Percentiles rank a stretch among this genome's conserved stretches.
Conservation (phyloP, 352 stramenopile species). For the Phytophthora gonapodyides region DNA sequence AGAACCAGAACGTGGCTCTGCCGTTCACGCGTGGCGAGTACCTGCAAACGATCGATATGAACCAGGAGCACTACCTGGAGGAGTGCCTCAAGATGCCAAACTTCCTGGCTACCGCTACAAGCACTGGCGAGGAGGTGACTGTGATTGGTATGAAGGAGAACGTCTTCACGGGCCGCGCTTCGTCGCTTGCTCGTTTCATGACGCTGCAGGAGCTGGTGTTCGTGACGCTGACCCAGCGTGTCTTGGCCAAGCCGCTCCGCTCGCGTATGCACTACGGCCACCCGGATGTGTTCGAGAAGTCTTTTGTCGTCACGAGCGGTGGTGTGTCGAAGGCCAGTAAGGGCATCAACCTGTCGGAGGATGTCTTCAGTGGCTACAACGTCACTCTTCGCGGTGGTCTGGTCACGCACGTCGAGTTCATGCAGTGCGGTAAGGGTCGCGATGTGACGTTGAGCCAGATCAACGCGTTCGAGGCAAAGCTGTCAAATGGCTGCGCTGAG, state of each 20-base stretch:
- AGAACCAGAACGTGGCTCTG: conserved; percentile 90
- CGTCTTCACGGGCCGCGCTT: conserved; percentile 86
- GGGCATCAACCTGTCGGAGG: conserved; percentile 89
- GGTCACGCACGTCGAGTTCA: conserved; percentile 87
- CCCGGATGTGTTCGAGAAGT: conserved; percentile 89
- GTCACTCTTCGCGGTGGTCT: conserved; percentile 78
- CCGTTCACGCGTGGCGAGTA: conserved; percentile 88
- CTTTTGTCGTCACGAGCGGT: conserved; percentile 82
- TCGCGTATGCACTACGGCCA: conserved; percentile 89
- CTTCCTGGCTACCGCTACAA: conserved; percentile 74
- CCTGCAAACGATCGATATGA: conserved; percentile 92
- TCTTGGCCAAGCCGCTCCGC: conserved; percentile 77
- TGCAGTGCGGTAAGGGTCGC: conserved; percentile 89
- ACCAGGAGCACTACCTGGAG: conserved; percentile 91
- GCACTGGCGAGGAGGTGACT: conserved; percentile 67
- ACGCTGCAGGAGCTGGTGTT: conserved; percentile 89
- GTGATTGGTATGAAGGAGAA: conserved; percentile 92
- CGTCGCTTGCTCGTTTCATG: conserved; percentile 88
- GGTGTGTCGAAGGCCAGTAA: conserved; percentile 88
- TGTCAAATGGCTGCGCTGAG: conserved; percentile 85
- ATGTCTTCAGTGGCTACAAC: conserved; percentile 91
- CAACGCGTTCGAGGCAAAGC: conserved; percentile 89
- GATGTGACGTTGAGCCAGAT: conserved; percentile 90
- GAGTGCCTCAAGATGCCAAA: conserved; percentile 90
- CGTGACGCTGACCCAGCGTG: conserved; percentile 84